These are phyloP conservation scores for Scheffersomyces stambukii DNA, from an alignment of 1,139 yeast genomes.

Conservation along the genomic window DNA sequence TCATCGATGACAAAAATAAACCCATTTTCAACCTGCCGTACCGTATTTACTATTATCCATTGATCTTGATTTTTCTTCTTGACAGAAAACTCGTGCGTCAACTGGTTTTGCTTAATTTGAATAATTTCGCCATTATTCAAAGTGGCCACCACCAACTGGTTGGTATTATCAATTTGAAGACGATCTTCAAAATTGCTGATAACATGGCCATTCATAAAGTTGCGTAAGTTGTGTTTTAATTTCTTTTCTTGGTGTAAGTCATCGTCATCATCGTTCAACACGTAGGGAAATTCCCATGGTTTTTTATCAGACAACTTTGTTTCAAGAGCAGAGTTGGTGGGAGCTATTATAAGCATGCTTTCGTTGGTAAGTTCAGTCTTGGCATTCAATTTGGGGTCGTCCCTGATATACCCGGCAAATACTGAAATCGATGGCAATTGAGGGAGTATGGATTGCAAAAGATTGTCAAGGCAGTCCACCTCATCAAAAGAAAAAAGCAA, in stretches of 20 bases:
- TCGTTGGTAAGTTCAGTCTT: constrained; percentile 35
- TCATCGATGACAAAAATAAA: constrained; percentile 49
- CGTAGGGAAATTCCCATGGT: constrained; percentile 69
- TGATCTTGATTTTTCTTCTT: constrained; percentile 27
- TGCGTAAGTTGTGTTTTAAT: constrained; percentile 42
- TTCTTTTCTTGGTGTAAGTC: constrained; percentile 41
- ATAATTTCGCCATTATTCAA: constrained; percentile 39
- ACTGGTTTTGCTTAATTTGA: constrained; percentile 34
- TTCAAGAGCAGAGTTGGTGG: constrained; percentile 51
- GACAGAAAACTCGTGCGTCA: constrained; percentile 33
- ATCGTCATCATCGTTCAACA: constrained; percentile 27
- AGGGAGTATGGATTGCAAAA: constrained; percentile 37
- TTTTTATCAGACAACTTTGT: constrained; percentile 33
- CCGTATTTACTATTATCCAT: constrained; percentile 34
- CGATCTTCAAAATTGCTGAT: constrained; percentile 22
- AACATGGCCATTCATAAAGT: constrained; percentile 54
- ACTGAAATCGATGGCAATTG: constrained; percentile 43
- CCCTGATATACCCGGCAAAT: constrained; percentile 55
- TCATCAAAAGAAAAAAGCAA: constrained; percentile 8
- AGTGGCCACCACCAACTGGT: constrained; percentile 22
- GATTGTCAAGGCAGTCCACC: constrained; percentile 11
- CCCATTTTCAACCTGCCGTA: constrained; percentile 55
- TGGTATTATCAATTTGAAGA: constrained; percentile 13
- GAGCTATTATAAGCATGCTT: constrained; percentile 54
- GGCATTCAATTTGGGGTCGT: constrained; percentile 38